Evolutionary conservation across 2,329 filamentous ascomycete genomes (phyloP).

Genomic region (Calonectria pteridis): DNA sequence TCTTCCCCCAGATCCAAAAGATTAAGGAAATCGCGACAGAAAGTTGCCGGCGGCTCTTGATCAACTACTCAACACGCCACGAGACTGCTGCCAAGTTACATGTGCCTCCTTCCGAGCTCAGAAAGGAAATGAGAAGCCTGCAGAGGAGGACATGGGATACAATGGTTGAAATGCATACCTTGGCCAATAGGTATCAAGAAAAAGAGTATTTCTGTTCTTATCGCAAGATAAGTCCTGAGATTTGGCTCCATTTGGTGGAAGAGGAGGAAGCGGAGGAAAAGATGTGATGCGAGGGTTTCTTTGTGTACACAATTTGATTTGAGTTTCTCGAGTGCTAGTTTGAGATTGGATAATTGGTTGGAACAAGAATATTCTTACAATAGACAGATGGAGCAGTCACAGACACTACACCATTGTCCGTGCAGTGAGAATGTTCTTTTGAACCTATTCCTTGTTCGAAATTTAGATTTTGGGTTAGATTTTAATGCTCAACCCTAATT

Average conservation of each 20-base stretch:
- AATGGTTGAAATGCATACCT: background rate
- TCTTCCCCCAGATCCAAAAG: background rate
- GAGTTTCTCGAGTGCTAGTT: accelerated
- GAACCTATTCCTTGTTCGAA: background rate
- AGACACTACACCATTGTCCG: background rate
- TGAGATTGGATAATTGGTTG: background rate
- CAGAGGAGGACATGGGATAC: background rate
- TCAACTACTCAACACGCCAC: background rate
- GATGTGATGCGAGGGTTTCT: background rate
- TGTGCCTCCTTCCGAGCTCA: background rate
- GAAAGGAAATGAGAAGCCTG: background rate
- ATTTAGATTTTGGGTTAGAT: background rate
- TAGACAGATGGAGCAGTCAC: background rate
- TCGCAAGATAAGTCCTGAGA: background rate
- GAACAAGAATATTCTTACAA: background rate
- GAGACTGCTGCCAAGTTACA: background rate
- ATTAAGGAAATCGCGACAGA: background rate
- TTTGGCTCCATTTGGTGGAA: background rate
- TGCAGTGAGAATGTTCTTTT: background rate
- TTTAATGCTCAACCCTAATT: background rate
- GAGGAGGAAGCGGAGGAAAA: background rate
- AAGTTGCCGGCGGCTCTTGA: background rate
- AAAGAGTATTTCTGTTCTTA: background rate
- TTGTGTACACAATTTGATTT: background rate
- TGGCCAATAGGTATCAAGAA: background rate